Evolutionary conservation across 1,284 basidiomycete genomes (phyloP), one percentile per base, ranked within the genome.

Genomic region (Gymnopus androsaceus): DNA sequence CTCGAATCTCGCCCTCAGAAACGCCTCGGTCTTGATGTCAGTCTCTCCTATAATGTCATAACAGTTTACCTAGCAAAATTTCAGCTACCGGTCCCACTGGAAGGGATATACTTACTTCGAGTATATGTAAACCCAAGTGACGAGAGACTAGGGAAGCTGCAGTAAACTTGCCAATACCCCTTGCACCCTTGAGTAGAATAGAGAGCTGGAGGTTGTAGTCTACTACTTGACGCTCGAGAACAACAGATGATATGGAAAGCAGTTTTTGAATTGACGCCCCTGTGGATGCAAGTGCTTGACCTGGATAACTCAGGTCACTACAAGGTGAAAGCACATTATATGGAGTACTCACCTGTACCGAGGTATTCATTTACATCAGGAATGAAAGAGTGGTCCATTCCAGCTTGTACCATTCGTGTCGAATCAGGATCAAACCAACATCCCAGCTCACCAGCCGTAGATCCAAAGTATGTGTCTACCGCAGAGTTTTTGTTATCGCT

Each of bases 1-100:
- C 52, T 95, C 92, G 61, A 98, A 86, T 3, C 86, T 81, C 4
- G 88, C 87, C 30, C 82, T 81, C 0, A 99, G 74, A 0, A 80
- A 82, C 1, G 83, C 93, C 65, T 94, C 90, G 0, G 93, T 94
- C 59, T 91, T 89, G 2, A 79, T 75, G 48, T 90, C 85, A 28
- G 83, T 90, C 56, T 98, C 95, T 1, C 88, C 90, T 11, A 96
- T 67, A 12, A 96, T 68, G 56, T 93, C 86, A 66, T 88, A 98
- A 68, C 93, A 95, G 61, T 96, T 88, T 41, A 96, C 76, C 92
- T 94, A 21, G 27, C 30, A 17, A 28, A 25, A 8, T 11, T 28
- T 40, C 30, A 27, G 14, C 9, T 30, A 21, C 54, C 14, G 51
- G 7, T 6, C 19, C 21, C 28, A 41, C 27, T 45, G 23, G 31